Percentiles rank a stretch among this genome's conserved stretches.
Evolutionary conservation across 2,329 filamentous ascomycete genomes (phyloP).

Genomic region (Calonectria montana): DNA sequence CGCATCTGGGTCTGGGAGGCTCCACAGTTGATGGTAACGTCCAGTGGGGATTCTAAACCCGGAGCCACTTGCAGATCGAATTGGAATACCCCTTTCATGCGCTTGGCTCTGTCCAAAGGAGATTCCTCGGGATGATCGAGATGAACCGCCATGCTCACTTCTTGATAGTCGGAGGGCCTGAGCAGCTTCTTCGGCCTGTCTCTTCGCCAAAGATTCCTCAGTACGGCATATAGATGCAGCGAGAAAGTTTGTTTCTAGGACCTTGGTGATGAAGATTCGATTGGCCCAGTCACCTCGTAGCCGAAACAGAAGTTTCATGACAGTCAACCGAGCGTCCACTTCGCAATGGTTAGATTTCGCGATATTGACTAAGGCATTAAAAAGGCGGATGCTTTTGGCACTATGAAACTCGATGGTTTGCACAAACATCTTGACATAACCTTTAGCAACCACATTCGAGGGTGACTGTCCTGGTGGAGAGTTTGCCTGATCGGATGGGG

Average conservation of each 20-base stretch:
- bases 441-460: constrained; percentile 77
- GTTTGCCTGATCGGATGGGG: constrained; percentile 31
- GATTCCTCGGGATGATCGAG: constrained; percentile 60
- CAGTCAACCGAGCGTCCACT: constrained; percentile 76
- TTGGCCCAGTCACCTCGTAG: constrained; percentile 85
- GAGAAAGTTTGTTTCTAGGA: constrained; percentile 78
- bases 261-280: constrained; percentile 76
- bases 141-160: constrained; percentile 53
- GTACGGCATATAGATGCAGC: constrained; percentile 78
- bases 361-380: constrained; percentile 72
- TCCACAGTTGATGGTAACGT: constrained; percentile 67
- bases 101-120: constrained; percentile 62
- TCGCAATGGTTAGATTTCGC: constrained; percentile 70
- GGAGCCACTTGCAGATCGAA: constrained; percentile 56
- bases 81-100: constrained; percentile 55
- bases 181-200: constrained; percentile 63
- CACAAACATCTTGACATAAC: constrained; percentile 81
- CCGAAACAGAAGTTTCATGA: constrained; percentile 83
- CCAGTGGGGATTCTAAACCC: constrained; percentile 46
- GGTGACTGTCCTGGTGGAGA: constrained; percentile 59
- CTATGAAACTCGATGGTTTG: constrained; percentile 75
- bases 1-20: constrained; percentile 66
- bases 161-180: constrained; percentile 57
- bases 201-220: constrained; percentile 62
- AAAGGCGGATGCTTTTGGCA: constrained; percentile 72